A percentile compares a stretch with the other conserved stretches of the same genome.
Conservation (phyloP, 176 grass and related monocot species). For the Stipa capillata region DNA sequence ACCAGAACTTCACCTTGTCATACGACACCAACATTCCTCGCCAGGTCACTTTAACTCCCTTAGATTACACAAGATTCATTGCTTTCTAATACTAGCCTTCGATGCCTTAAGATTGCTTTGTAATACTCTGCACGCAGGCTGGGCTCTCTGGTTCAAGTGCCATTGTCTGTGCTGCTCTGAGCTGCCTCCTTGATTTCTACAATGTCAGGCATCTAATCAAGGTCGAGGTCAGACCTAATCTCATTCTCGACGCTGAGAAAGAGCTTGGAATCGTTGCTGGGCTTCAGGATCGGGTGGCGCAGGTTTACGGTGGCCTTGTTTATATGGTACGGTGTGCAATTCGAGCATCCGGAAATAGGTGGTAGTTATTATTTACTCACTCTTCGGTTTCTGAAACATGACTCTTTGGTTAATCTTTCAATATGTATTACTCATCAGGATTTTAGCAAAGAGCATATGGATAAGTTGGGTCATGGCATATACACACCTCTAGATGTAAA, state of each 20-base stretch:
- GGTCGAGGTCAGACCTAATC: constrained; percentile 64
- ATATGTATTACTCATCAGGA: constrained; percentile 31
- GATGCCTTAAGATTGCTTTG: too few species aligned
- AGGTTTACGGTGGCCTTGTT: constrained; percentile 76
- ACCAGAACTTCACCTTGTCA: constrained; percentile 73
- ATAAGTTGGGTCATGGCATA: constrained; percentile 61
- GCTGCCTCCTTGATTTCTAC: constrained; percentile 83
- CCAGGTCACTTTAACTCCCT: constrained; percentile 26
- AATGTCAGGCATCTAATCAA: constrained; percentile 52
- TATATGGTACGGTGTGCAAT: constrained; percentile 39
- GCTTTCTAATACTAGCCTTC: too few species aligned
- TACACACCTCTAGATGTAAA: constrained; percentile 50
- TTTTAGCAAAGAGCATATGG: constrained; percentile 79
- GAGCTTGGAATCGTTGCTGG: constrained; percentile 91
- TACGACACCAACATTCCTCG: constrained; percentile 89
- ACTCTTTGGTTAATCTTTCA: neutral
- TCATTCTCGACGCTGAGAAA: constrained; percentile 70
- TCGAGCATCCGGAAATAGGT: neutral
- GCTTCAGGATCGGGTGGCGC: constrained; percentile 74
- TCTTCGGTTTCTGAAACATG: too few species aligned
- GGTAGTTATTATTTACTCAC: too few species aligned
- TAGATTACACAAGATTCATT: neutral
- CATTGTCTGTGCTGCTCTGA: constrained; percentile 79
- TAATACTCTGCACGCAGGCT: too few species aligned
- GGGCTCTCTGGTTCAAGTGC: constrained; percentile 92